phyloP scores from a whole-genome alignment of 2,329 filamentous ascomycete species.

The Aspergillus sp. region DNA sequence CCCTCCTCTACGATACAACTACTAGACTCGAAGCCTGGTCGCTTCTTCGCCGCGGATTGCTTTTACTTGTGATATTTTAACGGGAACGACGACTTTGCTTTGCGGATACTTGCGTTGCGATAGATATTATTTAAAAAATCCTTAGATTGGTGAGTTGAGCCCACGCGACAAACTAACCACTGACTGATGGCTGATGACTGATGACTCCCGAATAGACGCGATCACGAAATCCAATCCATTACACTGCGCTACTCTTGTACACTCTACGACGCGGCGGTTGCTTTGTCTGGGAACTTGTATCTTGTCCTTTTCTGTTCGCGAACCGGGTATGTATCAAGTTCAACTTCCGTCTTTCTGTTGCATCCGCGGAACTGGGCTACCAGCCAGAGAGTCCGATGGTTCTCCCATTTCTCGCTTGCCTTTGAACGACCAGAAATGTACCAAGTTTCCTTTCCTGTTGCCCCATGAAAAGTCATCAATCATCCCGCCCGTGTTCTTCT shows the following conservation, averaged over 20 bases:
- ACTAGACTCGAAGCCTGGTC: constrained; percentile 22
- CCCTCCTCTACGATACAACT: not conserved
- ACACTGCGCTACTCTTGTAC: not conserved
- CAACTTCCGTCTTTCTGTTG: not conserved
- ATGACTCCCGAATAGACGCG: constrained; percentile 15
- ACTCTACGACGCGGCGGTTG: not conserved
- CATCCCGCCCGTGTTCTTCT: no score
- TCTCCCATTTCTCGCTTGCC: not conserved
- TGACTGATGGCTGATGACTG: not conserved
- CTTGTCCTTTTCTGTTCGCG: not conserved
- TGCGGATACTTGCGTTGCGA: constrained; percentile 18
- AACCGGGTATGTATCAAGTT: not conserved
- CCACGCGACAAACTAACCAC: no score
- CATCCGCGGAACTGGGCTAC: not conserved
- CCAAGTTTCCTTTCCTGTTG: not conserved
- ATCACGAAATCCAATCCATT: constrained; percentile 15
- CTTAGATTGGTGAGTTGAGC: constrained; percentile 27
- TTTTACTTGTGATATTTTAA: constrained; percentile 9
- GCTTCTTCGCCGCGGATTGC: constrained; percentile 13
- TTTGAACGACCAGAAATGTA: not conserved
- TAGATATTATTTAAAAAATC: constrained; percentile 19
- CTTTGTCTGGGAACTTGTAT: not conserved
- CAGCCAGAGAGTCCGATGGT: not conserved
- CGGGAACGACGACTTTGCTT: constrained; percentile 18
- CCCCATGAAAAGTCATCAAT: not conserved